These are phyloP conservation scores for Ustilago vetiveriae DNA, from an alignment of 1,284 basidiomycete genomes.

Conservation along the genomic window DNA sequence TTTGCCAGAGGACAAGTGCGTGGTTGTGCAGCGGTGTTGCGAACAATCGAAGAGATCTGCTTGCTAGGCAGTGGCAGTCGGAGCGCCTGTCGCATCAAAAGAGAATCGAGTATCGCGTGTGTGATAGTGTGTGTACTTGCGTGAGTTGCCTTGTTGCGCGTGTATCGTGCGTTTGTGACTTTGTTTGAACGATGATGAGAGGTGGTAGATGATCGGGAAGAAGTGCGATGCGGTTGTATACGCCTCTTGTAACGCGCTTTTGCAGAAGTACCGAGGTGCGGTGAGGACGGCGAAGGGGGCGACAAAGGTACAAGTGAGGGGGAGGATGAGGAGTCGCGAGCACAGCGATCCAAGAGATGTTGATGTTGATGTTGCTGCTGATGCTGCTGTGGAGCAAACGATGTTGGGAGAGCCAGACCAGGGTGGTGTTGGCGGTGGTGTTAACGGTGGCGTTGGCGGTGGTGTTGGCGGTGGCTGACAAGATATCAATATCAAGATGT, in stretches of 20 bases:
- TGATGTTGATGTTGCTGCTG: slow-evolving; percentile 4
- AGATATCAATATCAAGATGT: too few relatives aligned
- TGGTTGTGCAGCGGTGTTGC: slow-evolving; percentile 24
- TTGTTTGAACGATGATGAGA: too few relatives aligned
- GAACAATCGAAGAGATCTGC: slow-evolving; percentile 23
- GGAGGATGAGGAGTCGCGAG: slow-evolving; percentile 27
- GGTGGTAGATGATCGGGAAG: slow-evolving; percentile 16
- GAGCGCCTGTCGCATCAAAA: slow-evolving; percentile 44
- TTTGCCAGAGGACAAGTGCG: slow-evolving; percentile 13
- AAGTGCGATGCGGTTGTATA: background rate
- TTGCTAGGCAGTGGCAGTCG: slow-evolving; percentile 40
- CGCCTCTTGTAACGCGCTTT: background rate
- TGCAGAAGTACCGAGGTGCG: slow-evolving; percentile 1
- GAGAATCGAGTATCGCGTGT: background rate
- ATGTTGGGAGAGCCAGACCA: slow-evolving; percentile 1
- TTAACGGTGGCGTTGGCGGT: too few relatives aligned
- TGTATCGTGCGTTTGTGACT: too few relatives aligned
- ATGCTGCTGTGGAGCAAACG: slow-evolving; percentile 4
- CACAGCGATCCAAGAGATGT: slow-evolving; percentile 6
- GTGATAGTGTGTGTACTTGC: slow-evolving; percentile 1
- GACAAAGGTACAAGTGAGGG: slow-evolving; percentile 37
- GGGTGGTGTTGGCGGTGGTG: too few relatives aligned
- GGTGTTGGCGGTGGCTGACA: too few relatives aligned
- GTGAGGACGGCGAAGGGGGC: slow-evolving; percentile 18
- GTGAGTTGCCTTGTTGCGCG: too few relatives aligned